A percentile compares a stretch with the other conserved stretches of the same genome.
Evolutionary conservation across 139 green algal genomes (phyloP).

Genomic region (Chlorella sp.): DNA sequence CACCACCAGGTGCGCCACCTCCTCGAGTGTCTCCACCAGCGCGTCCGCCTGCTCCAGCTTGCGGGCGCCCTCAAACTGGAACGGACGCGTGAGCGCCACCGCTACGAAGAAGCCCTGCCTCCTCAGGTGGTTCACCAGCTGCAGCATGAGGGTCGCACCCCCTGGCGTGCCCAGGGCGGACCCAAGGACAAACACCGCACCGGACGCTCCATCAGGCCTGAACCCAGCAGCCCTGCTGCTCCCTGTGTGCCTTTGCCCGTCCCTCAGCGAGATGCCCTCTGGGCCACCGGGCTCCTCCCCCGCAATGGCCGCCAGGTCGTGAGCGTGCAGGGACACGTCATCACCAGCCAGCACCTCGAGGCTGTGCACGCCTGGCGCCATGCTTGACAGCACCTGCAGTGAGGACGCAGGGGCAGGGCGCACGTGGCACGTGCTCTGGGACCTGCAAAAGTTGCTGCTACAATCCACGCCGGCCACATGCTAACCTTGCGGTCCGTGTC

Average conservation of each 20-base stretch:
- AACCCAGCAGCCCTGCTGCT: background rate
- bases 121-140: slow-evolving; percentile 52
- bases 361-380: background rate
- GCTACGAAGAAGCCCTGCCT: slow-evolving; percentile 67
- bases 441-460: too few species aligned
- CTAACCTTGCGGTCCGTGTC: slow-evolving; percentile 34
- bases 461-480: too few species aligned
- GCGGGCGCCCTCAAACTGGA: slow-evolving; percentile 66
- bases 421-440: too few species aligned
- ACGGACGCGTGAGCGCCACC: slow-evolving; percentile 60
- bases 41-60: slow-evolving; percentile 54
- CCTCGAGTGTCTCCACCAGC: slow-evolving; percentile 51
- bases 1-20: slow-evolving; percentile 60
- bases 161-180: slow-evolving; percentile 49
- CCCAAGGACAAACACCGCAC: slow-evolving; percentile 48
- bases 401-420: too few species aligned
- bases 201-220: background rate
- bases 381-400: background rate
- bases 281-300: background rate
- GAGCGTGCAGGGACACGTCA: background rate
- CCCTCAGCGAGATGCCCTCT: background rate
- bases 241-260: too few species aligned
- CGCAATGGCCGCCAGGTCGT: background rate
- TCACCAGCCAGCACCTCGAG: background rate
- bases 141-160: slow-evolving; percentile 51